Conservation (phyloP, 1,139 yeast species). For the Kodamaea ohmeri region DNA sequence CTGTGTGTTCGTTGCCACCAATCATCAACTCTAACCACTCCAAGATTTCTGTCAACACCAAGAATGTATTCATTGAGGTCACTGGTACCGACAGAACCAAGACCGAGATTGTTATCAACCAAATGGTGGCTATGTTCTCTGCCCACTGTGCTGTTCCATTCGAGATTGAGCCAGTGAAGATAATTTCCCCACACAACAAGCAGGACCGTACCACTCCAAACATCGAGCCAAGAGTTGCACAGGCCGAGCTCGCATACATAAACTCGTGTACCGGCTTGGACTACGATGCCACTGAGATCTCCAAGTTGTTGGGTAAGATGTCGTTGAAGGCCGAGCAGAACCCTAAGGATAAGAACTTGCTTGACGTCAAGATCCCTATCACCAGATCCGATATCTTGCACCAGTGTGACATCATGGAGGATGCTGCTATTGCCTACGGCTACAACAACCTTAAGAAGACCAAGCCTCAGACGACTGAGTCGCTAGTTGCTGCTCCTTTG, state of each 20-base stretch:
- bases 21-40: constrained; percentile 91
- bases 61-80: constrained; percentile 85
- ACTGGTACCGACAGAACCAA: constrained; percentile 96
- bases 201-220: constrained; percentile 78
- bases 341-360: constrained; percentile 42
- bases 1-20: constrained; percentile 93
- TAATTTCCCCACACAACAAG: constrained; percentile 79
- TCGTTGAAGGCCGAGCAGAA: constrained; percentile 66
- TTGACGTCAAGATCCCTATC: constrained; percentile 80
- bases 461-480: constrained; percentile 67
- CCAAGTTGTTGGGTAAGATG: constrained; percentile 73
- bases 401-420: constrained; percentile 98
- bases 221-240: constrained; percentile 61
- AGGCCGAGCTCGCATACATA: constrained; percentile 81
- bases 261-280: constrained; percentile 88
- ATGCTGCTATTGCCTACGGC: constrained; percentile 95
- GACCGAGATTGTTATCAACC: constrained; percentile 86
- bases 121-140: constrained; percentile 93
- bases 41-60: constrained; percentile 81
- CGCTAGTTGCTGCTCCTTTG: constrained; percentile 81
- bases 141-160: constrained; percentile 76
- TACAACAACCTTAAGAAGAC: constrained; percentile 84
- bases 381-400: constrained; percentile 96
- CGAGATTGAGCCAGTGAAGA: constrained; percentile 83
- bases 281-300: constrained; percentile 65